Evolutionary conservation across 805 yeast species (phyloP).

Genomic region (Ogataea paradorogensis): DNA sequence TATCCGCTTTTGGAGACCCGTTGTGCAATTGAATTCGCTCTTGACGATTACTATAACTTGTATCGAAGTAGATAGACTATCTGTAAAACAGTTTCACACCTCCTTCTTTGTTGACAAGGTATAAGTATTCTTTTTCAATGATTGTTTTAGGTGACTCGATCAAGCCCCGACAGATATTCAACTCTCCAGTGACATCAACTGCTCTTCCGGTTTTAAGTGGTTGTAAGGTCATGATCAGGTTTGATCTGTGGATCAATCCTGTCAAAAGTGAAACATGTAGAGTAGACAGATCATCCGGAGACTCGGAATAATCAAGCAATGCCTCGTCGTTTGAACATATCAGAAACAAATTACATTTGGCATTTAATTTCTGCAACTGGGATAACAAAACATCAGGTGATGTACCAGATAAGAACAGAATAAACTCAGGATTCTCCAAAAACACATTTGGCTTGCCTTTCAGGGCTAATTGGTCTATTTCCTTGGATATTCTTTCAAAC

Average conservation of each 20-base stretch:
- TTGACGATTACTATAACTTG: conserved; percentile 66
- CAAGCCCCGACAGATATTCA: conserved; percentile 60
- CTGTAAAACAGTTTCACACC: conserved; percentile 43
- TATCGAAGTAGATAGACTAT: conserved; percentile 28
- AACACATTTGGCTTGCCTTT: conserved; percentile 24
- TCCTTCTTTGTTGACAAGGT: conserved; percentile 54
- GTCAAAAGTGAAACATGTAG: conserved; percentile 46
- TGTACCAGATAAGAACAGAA: conserved; percentile 20
- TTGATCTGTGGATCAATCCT: conserved; percentile 48
- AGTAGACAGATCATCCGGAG: conserved; percentile 22
- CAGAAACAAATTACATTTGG: conserved; percentile 24
- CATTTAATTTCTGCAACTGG: conserved; percentile 19
- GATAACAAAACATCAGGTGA: conserved; percentile 15
- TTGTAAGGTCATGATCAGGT: conserved; percentile 51
- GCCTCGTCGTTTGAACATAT: conserved; percentile 21
- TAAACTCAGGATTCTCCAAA: conserved; percentile 30
- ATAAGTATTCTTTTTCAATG: conserved; percentile 62
- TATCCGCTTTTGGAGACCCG: conserved; percentile 81
- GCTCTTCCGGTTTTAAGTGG: conserved; percentile 82
- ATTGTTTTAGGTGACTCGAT: conserved; percentile 30
- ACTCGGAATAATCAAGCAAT: conserved; percentile 20
- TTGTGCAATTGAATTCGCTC: conserved; percentile 83
- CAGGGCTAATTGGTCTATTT: conserved; percentile 20
- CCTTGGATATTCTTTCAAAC: conserved; percentile 18
- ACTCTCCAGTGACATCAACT: conserved; percentile 72